Percentiles rank a stretch among this genome's conserved stretches.
These are phyloP conservation scores for Posidonia oceanica DNA, from an alignment of 116 monocot genomes.

Conservation along the genomic window DNA sequence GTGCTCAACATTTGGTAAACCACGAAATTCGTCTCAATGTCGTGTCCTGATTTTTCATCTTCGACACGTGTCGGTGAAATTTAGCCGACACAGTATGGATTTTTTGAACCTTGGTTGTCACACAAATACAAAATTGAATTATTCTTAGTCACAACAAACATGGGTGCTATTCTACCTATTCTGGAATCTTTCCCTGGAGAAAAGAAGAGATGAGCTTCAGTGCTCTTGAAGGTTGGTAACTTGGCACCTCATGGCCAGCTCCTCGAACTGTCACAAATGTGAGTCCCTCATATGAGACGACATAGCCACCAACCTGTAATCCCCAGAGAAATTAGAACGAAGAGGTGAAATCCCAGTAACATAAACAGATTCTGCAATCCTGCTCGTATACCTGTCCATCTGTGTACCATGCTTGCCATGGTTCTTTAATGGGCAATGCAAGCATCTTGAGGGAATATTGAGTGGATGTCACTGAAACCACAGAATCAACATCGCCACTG, in stretches of 20 bases:
- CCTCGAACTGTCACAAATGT: conserved; percentile 38
- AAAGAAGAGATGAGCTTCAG: conserved; percentile 30
- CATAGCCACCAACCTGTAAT: conserved; percentile 48
- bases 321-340: neutral
- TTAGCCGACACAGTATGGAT: too few relatives aligned
- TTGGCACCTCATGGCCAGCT: conserved; percentile 35
- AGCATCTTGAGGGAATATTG: conserved; percentile 5
- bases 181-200: conserved; percentile 21
- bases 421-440: neutral
- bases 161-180: neutral
- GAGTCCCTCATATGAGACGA: conserved; percentile 29
- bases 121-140: too few relatives aligned
- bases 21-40: too few relatives aligned
- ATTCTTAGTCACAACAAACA: too few relatives aligned
- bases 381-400: neutral
- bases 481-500: conserved; percentile 11
- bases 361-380: neutral
- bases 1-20: too few relatives aligned
- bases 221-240: conserved; percentile 31
- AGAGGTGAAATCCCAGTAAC: neutral
- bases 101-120: too few relatives aligned
- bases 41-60: too few relatives aligned
- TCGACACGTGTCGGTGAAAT: too few relatives aligned
- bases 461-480: conserved; percentile 7
- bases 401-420: conserved; percentile 7